phyloP scores from a whole-genome alignment of 1,284 basidiomycete genomes.

The Cutaneotrichosporon sp. region DNA sequence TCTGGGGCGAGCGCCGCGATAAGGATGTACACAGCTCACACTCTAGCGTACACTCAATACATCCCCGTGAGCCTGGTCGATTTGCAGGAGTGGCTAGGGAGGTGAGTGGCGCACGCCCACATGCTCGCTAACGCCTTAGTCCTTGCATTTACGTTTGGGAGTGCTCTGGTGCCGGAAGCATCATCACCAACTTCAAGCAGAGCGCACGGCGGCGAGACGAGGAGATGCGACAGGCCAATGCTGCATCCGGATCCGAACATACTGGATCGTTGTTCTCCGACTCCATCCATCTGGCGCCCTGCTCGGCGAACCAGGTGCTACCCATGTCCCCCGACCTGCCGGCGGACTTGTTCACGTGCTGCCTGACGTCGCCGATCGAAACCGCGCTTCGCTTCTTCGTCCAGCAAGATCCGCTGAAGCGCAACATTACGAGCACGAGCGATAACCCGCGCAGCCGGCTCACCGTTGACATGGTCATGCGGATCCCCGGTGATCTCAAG shows the following conservation, averaged over 20 bases:
- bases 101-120: slow-evolving; percentile 27
- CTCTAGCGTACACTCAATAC: slow-evolving; percentile 83
- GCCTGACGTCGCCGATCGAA: slow-evolving; percentile 95
- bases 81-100: slow-evolving; percentile 80
- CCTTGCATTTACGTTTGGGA: slow-evolving; percentile 99
- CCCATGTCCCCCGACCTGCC: slow-evolving; percentile 95
- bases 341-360: slow-evolving; percentile 95
- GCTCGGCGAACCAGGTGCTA: slow-evolving; percentile 82
- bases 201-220: slow-evolving; percentile 81
- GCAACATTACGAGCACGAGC: slow-evolving; percentile 59
- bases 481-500: slow-evolving; percentile 93
- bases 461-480: slow-evolving; percentile 86
- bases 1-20: background rate
- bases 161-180: slow-evolving; percentile 90
- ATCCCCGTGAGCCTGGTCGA: slow-evolving; percentile 94
- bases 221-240: slow-evolving; percentile 51
- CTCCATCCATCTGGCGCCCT: slow-evolving; percentile 93
- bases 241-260: slow-evolving; percentile 50
- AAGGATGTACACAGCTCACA: background rate
- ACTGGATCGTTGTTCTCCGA: slow-evolving; percentile 68
- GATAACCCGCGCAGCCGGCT: slow-evolving; percentile 51
- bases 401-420: slow-evolving; percentile 70
- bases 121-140: slow-evolving; percentile 51
- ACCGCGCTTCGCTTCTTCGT: slow-evolving; percentile 93
- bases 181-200: slow-evolving; percentile 83